Evolutionary conservation across 2,329 filamentous ascomycete genomes (phyloP).

Genomic region (Chalaropsis thielavioides): DNA sequence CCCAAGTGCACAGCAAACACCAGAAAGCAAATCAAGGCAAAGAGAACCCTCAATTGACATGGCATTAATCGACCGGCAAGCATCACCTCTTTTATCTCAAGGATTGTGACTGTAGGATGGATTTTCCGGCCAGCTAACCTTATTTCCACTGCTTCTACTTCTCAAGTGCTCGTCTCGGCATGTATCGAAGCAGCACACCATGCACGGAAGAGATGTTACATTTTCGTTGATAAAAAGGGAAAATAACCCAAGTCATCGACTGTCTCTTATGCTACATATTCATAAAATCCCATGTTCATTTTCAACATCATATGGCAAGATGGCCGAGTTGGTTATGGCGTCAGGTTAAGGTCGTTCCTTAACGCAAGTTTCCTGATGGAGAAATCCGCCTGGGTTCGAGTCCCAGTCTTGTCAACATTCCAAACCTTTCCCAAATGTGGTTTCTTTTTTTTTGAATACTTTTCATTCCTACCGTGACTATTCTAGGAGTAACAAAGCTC

Average conservation of each 20-base stretch:
- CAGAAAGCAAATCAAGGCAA: too few relatives aligned
- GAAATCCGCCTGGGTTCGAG: constrained; percentile 17
- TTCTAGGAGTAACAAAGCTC: neutral
- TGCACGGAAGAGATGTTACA: too few relatives aligned
- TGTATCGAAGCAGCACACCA: too few relatives aligned
- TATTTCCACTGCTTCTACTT: neutral
- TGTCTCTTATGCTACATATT: too few relatives aligned
- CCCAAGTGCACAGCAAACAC: too few relatives aligned
- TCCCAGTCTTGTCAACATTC: constrained; percentile 16
- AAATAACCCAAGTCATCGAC: too few relatives aligned
- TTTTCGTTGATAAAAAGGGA: too few relatives aligned
- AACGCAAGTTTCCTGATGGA: constrained; percentile 21
- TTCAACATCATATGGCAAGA: constrained; percentile 20
- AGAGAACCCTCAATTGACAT: too few relatives aligned
- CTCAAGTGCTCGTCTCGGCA: too few relatives aligned
- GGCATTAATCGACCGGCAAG: too few relatives aligned
- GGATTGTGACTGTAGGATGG: neutral
- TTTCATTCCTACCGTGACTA: neutral
- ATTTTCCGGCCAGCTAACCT: neutral
- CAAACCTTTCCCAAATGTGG: too few relatives aligned
- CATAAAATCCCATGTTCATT: neutral
- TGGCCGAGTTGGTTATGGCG: constrained; percentile 28
- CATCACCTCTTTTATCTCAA: neutral
- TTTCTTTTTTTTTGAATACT: neutral
- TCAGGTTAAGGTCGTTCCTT: constrained; percentile 25